Conservation (phyloP, 2,329 filamentous ascomycete species). For the Sporothrix schenckii region DNA sequence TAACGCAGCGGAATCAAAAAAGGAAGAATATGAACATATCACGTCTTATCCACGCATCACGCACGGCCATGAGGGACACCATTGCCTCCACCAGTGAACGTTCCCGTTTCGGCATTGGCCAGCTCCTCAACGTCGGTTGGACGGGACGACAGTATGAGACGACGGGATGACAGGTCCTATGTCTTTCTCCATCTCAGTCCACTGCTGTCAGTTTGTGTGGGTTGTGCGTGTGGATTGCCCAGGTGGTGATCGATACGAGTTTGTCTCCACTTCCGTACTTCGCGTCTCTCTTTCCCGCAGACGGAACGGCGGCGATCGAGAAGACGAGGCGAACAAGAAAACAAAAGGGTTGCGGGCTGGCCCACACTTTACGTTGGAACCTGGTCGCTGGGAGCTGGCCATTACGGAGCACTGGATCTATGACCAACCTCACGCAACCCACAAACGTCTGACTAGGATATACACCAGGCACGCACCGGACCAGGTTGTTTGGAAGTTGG, state of each 20-base stretch:
- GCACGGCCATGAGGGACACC: background rate
- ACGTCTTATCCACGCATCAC: background rate
- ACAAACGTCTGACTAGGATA: no score
- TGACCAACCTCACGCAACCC: background rate
- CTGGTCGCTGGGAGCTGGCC: background rate
- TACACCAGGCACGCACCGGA: no score
- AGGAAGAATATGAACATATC: no score
- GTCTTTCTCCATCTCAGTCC: background rate
- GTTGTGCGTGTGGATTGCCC: no score
- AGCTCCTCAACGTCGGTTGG: background rate
- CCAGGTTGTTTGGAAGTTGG: background rate
- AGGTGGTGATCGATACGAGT: slow-evolving; percentile 14
- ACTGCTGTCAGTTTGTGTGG: background rate
- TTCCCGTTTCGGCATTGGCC: slow-evolving; percentile 4
- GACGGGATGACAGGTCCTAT: no score
- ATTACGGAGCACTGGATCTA: background rate
- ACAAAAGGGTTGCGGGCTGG: background rate
- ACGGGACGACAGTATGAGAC: background rate
- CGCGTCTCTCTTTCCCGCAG: background rate
- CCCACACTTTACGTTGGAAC: background rate
- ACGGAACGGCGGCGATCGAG: background rate
- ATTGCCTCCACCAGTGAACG: background rate
- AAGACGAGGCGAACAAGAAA: no score
- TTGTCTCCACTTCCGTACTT: background rate
- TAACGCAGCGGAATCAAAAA: no score